These are phyloP conservation scores for Boletus pseudo-olivaceus DNA, from an alignment of 768 basidiomycete genomes.

Conservation along the genomic window DNA sequence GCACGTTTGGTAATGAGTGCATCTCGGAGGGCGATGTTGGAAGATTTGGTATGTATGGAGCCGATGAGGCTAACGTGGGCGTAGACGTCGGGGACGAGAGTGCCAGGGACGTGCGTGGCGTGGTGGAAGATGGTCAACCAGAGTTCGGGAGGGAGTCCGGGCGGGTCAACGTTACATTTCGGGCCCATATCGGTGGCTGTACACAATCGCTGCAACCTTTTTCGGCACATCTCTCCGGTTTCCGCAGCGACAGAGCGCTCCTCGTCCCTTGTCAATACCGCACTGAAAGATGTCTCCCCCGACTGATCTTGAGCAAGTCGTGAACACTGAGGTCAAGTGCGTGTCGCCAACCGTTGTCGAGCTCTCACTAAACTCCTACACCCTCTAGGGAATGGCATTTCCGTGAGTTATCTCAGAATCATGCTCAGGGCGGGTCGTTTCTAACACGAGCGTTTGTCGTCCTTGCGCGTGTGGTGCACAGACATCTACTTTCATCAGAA, in stretches of 20 bases:
- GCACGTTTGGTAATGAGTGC: conserved; percentile 25
- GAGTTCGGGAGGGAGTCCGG: conserved; percentile 21
- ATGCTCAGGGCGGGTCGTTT: background rate
- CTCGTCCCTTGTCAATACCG: no score
- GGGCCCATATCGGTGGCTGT: background rate
- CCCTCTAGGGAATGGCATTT: conserved; percentile 71
- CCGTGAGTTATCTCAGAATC: conserved; percentile 41
- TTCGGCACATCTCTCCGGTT: no score
- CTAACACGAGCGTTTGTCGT: background rate
- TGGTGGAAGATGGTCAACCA: conserved; percentile 24
- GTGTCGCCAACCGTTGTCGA: conserved; percentile 16
- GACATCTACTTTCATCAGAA: conserved; percentile 79
- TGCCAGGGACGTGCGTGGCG: conserved; percentile 18
- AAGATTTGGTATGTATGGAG: background rate
- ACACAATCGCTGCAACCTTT: background rate
- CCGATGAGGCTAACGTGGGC: conserved; percentile 11
- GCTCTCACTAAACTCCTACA: background rate
- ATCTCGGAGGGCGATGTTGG: conserved; percentile 5
- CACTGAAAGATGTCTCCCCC: conserved; percentile 27
- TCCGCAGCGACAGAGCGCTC: background rate
- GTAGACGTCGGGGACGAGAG: conserved; percentile 25
- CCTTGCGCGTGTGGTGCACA: conserved; percentile 23
- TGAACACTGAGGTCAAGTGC: conserved; percentile 63
- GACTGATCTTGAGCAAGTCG: conserved; percentile 53
- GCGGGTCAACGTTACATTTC: background rate